Base-by-base conservation (phyloP, 345 rosid species). In the Hibiscus trionum region DNA sequence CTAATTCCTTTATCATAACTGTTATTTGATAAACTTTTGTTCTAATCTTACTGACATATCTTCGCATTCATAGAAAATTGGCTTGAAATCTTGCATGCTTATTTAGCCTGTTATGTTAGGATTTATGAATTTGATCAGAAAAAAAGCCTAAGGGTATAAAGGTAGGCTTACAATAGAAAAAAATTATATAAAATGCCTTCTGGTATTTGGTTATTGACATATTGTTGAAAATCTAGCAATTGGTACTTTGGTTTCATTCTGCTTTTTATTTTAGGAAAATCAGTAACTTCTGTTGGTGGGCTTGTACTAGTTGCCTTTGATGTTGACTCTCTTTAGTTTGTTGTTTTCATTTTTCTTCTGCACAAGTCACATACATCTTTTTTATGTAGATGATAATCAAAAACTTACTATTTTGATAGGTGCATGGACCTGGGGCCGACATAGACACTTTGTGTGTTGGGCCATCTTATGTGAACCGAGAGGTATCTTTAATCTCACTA, bases 401-500 rank as follows among this genome's bases (percentile, higher is more conserved):
- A 14, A 33, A 58, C 53, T 47, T 1, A 9, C 15, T 10, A 29
- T 68, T 49, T 67, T 74, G 57, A 46, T 79, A 92, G 97, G 97
- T 89, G 59, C 97, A 95, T 79, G 96, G 97, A 33, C 97, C 97
- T 77, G 93, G 96, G 73, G 90, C 96, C 59, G 97, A 92, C 78
- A 85, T 95, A 57, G 99, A 95, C 74, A 85, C 93, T 15, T 73
- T 95, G 77, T 95, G 99, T 82, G 89, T 95, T 73, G 99, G 99
- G 76, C 99, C 97, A 63, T 90, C 96, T 55, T 95, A 95, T 74
- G 90, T 92, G 75, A 89, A 82, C 46, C 89, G 97, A 62, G 97
- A 92, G 89, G 97, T 91, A 61, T 73, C 37, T 64, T 78, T 55
- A 67, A 27, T 27, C 55, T 37, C 24, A 27, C 59, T 31, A 19